Evolutionary conservation across 768 basidiomycete species (phyloP).

Genomic region (Mycena indigotica): DNA sequence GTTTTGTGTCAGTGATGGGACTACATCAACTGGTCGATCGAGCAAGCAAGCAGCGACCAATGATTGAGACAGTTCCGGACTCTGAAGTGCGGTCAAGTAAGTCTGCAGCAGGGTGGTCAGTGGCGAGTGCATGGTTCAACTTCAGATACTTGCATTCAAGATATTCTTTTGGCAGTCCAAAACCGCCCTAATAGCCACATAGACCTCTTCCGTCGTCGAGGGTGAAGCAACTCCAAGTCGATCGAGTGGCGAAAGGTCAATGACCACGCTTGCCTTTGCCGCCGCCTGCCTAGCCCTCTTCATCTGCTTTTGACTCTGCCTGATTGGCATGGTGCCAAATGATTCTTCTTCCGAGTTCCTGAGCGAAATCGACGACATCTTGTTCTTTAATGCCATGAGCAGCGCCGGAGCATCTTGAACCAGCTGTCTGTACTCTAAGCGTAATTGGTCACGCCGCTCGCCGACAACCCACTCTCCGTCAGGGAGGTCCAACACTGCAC

Average conservation of each 20-base stretch:
- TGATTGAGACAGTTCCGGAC: not conserved
- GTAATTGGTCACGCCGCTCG: slow-evolving; percentile 11
- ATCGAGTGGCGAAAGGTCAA: slow-evolving; percentile 34
- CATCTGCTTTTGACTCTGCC: slow-evolving; percentile 32
- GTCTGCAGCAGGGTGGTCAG: not conserved
- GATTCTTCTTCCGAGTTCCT: slow-evolving; percentile 9
- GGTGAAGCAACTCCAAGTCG: slow-evolving; percentile 33
- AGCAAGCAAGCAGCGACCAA: not conserved
- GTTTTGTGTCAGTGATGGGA: not conserved
- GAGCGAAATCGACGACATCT: slow-evolving; percentile 3
- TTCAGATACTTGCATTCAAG: slow-evolving; percentile 29
- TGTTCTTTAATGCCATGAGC: slow-evolving; percentile 3
- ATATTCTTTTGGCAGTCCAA: slow-evolving; percentile 27
- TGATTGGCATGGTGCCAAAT: slow-evolving; percentile 1
- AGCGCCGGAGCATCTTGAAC: slow-evolving; percentile 19
- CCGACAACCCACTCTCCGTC: slow-evolving; percentile 15
- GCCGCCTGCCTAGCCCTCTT: slow-evolving; percentile 15
- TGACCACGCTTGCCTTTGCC: slow-evolving; percentile 9
- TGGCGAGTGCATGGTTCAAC: not conserved
- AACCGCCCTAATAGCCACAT: slow-evolving; percentile 19
- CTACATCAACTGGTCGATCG: not conserved
- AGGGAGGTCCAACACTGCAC: slow-evolving; percentile 3
- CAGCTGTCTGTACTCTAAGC: slow-evolving; percentile 7
- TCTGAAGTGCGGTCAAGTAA: slow-evolving; percentile 1
- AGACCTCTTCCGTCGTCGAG: slow-evolving; percentile 21